phyloP scores from a whole-genome alignment of 2,329 filamentous ascomycete species.

The Teratosphaeria pseudoeucalypti region DNA sequence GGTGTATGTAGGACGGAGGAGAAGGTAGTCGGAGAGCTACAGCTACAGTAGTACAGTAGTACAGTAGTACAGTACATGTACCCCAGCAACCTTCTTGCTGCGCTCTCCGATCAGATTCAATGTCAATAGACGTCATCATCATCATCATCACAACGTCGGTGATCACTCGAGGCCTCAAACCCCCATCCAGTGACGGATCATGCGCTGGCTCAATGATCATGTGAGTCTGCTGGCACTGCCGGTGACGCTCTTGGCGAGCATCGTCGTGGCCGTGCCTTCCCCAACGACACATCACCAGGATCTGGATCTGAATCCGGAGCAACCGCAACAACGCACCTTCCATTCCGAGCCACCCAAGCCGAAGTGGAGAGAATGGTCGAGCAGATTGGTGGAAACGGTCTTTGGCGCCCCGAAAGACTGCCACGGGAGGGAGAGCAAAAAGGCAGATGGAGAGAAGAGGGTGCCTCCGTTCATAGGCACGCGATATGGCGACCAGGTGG shows the following conservation, averaged over 20 bases:
- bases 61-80: too few species aligned
- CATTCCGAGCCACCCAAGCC: slow-evolving; percentile 1
- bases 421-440: background rate
- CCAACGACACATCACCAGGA: slow-evolving; percentile 1
- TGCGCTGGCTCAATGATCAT: slow-evolving; percentile 3
- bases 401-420: slow-evolving; percentile 3
- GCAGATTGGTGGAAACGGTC: slow-evolving; percentile 7
- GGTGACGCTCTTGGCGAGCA: slow-evolving; percentile 2
- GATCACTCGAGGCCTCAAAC: background rate
- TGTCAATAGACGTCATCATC: background rate
- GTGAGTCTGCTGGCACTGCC: slow-evolving; percentile 8
- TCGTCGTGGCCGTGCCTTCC: slow-evolving; percentile 10
- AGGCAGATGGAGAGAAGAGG: background rate
- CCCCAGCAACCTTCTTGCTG: background rate
- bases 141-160: background rate
- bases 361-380: slow-evolving; percentile 9
- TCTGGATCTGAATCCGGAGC: background rate
- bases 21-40: too few species aligned
- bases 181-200: background rate
- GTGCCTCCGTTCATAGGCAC: slow-evolving; percentile 17
- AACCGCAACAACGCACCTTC: background rate
- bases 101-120: background rate
- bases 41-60: too few species aligned
- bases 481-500: slow-evolving; percentile 68
- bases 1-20: background rate